Conservation (phyloP, 2,329 filamentous ascomycete genomes). For the Penicillium brevicompactum region DNA sequence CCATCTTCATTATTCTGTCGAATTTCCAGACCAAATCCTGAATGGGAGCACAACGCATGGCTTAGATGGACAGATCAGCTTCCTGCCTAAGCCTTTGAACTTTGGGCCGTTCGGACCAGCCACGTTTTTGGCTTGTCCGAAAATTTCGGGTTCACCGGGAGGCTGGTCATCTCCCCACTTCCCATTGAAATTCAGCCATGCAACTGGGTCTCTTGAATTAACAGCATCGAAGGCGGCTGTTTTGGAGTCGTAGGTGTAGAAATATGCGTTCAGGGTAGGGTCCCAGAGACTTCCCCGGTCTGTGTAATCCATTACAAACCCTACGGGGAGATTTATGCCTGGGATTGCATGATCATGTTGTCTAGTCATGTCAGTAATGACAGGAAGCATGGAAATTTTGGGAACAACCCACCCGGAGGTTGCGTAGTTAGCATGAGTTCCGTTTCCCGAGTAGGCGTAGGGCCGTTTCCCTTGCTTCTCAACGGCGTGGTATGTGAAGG, state of each 20-base stretch:
- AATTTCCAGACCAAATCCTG: slow-evolving; percentile 21
- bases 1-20: not conserved
- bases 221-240: slow-evolving; percentile 52
- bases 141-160: slow-evolving; percentile 51
- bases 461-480: slow-evolving; percentile 59
- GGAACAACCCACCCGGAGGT: slow-evolving; percentile 45
- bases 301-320: slow-evolving; percentile 58
- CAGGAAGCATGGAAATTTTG: not conserved
- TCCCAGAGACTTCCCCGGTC: slow-evolving; percentile 63
- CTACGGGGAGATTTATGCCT: slow-evolving; percentile 57
- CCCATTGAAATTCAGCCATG: slow-evolving; percentile 60
- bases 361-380: slow-evolving; percentile 29
- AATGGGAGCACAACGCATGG: slow-evolving; percentile 49
- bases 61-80: slow-evolving; percentile 58
- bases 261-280: slow-evolving; percentile 57
- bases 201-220: slow-evolving; percentile 49
- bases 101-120: slow-evolving; percentile 63
- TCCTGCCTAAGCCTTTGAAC: slow-evolving; percentile 60
- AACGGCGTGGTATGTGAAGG: slow-evolving; percentile 60
- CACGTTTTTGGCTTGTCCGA: slow-evolving; percentile 59
- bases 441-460: slow-evolving; percentile 60
- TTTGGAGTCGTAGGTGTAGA: slow-evolving; percentile 54
- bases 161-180: slow-evolving; percentile 66
- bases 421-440: slow-evolving; percentile 67
- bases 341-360: slow-evolving; percentile 66